Base-by-base conservation (phyloP, 768 basidiomycete species). In the Leccinum disarticulatum region DNA sequence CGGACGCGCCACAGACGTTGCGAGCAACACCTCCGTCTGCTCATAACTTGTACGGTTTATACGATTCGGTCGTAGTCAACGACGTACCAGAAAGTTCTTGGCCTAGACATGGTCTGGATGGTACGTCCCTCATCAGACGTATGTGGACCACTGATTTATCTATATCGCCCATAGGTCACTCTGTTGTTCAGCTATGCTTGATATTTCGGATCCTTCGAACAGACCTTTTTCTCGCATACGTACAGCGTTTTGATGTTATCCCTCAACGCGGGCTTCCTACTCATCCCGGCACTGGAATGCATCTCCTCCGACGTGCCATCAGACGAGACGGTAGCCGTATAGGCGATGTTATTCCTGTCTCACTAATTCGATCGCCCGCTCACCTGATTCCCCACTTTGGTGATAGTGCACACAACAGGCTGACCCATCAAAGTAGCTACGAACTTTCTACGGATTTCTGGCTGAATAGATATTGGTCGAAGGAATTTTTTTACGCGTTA, bases 381-480 rank as follows among this genome's bases (percentile, higher is more conserved):
- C 43, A 46, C 43, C 8, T 46, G 4, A 46, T 46, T n/a, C 43
- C 17, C 8, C 43, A 46, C 19, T 46, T 46, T 19, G 43, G 43
- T 19, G 43, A 46, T 46, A n/a, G 17, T n/a, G 43, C 43, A 17
- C 43, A 46, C 43, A 46, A 19, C 19, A 17, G 19, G 17, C 10
- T 46, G 43, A 46, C 17, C n/a, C 43, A n/a, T 46, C 43, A 46
- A n/a, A 46, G 19, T n/a, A 46, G 43, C 19, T 46, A 46, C 19
- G 43, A 46, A n/a, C 19, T 46, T 22, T 55, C 14, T 33, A 33
- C 33, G 33, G 33, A 33, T 33, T 33, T 33, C 11, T 33, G 33
- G 33, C 11, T 33, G 11, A 55, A 55, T 19, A 55, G 19, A 11
- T 55, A 60, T 35, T 60, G 59, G 53, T 55, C 30, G 1, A 59